Percentiles rank a stretch among this genome's conserved stretches.
phyloP scores from a whole-genome alignment of 2,329 filamentous ascomycete genomes.

The Pseudogymnoascus sp. region DNA sequence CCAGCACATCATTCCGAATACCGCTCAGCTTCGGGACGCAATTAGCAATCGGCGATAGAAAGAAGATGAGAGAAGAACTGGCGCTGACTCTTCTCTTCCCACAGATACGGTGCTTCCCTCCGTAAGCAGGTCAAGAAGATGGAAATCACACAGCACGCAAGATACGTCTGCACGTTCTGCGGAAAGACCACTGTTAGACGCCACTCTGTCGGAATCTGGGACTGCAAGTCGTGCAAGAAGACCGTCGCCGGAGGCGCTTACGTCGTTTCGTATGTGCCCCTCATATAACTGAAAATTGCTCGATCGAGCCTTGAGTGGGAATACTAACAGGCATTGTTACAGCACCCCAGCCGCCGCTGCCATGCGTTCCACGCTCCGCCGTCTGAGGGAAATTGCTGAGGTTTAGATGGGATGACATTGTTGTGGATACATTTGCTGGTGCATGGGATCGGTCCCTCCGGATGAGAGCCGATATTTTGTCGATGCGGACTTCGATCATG shows the following conservation, averaged over 20 bases:
- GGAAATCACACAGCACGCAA: conserved; percentile 98
- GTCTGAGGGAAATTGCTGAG: conserved; percentile 95
- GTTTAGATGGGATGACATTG: conserved; percentile 50
- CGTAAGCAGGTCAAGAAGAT: conserved; percentile 99
- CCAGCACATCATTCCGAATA: neutral
- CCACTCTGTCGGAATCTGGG: conserved; percentile 89
- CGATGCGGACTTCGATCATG: conserved; percentile 23
- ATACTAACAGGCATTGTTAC: conserved; percentile 15
- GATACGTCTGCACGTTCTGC: conserved; percentile 97
- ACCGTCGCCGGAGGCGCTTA: conserved; percentile 89
- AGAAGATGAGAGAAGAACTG: neutral
- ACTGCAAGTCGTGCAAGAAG: conserved; percentile 94
- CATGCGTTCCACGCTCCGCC: conserved; percentile 91
- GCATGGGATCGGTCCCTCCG: conserved; percentile 25
- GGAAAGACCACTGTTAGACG: conserved; percentile 93
- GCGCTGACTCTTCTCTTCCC: conserved; percentile 12
- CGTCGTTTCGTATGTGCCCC: conserved; percentile 78
- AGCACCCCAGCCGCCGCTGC: conserved; percentile 89
- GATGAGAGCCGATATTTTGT: conserved; percentile 13
- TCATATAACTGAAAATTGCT: conserved; percentile 14
- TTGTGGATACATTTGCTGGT: conserved; percentile 27
- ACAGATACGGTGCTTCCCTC: conserved; percentile 95
- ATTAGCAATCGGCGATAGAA: neutral
- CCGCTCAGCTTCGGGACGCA: neutral
- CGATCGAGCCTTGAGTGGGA: neutral